Evolutionary conservation across 2,329 filamentous ascomycete genomes (phyloP).

Genomic region (Diaporthe sp.): DNA sequence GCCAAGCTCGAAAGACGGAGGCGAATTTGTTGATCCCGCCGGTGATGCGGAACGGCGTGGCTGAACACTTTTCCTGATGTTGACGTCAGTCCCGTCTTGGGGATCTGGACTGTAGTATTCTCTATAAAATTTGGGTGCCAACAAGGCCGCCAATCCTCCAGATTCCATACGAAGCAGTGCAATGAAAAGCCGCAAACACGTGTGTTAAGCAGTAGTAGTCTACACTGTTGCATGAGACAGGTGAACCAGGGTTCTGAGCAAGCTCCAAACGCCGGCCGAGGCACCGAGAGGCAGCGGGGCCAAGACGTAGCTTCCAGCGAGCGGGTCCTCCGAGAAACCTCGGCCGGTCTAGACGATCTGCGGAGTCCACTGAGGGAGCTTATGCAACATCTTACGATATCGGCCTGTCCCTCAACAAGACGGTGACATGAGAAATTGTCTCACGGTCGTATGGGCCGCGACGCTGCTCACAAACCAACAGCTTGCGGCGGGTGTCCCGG

Average conservation of each 20-base stretch:
- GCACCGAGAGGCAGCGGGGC: slow-evolving; percentile 10
- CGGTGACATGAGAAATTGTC: neutral
- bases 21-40: neutral
- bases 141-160: too few relatives aligned
- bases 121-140: too few relatives aligned
- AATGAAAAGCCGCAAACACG: neutral
- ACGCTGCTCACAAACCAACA: neutral
- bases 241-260: neutral
- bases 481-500: neutral
- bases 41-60: neutral
- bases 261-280: slow-evolving; percentile 13
- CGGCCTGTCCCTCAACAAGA: neutral
- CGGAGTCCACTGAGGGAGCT: neutral
- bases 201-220: neutral
- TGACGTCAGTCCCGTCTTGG: neutral
- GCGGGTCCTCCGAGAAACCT: slow-evolving; percentile 28
- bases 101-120: neutral
- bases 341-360: slow-evolving; percentile 12
- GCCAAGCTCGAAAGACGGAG: neutral
- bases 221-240: neutral
- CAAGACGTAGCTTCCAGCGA: slow-evolving; percentile 2
- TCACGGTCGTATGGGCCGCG: neutral
- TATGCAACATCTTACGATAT: slow-evolving; percentile 24
- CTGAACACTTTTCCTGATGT: neutral
- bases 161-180: too few relatives aligned